Percentiles rank a stretch among this genome's conserved stretches.
Evolutionary conservation across 441 rosid species (phyloP).

Genomic region (Macaranga tanarius): DNA sequence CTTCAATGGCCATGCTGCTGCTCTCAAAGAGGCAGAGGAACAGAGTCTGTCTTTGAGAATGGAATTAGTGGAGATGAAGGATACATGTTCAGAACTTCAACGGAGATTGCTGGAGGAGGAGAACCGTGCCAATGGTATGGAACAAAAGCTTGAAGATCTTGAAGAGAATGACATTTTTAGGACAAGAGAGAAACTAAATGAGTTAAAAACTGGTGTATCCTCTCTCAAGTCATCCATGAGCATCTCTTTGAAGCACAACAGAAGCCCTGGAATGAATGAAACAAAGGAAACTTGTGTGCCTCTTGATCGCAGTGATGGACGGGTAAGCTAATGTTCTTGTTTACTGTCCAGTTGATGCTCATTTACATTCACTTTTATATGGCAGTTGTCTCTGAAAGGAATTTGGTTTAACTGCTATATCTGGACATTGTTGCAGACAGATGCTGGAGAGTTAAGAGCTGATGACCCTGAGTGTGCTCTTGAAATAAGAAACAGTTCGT

Average conservation of each 20-base stretch:
- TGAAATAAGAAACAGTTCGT: slow-evolving; percentile 33
- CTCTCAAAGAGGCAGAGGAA: slow-evolving; percentile 42
- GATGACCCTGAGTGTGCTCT: slow-evolving; percentile 34
- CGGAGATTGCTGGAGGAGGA: slow-evolving; percentile 54
- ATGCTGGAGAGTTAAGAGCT: slow-evolving; percentile 33
- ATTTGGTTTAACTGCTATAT: slow-evolving; percentile 31
- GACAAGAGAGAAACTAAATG: slow-evolving; percentile 61
- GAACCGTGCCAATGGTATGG: slow-evolving; percentile 46
- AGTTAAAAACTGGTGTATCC: slow-evolving; percentile 62
- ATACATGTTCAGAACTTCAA: slow-evolving; percentile 45
- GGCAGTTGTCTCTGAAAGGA: slow-evolving; percentile 25
- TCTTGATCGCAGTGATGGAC: slow-evolving; percentile 35
- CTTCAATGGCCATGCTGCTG: slow-evolving; percentile 41
- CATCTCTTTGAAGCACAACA: slow-evolving; percentile 37
- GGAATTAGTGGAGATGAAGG: slow-evolving; percentile 49
- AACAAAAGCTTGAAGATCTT: slow-evolving; percentile 57
- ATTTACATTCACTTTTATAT: slow-evolving; percentile 24
- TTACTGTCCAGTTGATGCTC: slow-evolving; percentile 23
- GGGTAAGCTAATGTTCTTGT: slow-evolving; percentile 55
- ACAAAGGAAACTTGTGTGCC: slow-evolving; percentile 30
- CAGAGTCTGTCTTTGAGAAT: slow-evolving; percentile 46
- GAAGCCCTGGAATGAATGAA: slow-evolving; percentile 34
- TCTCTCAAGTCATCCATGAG: slow-evolving; percentile 63
- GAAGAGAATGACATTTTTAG: slow-evolving; percentile 57
- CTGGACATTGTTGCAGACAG: slow-evolving; percentile 52